These are phyloP conservation scores for Lasiodiplodia sp. DNA, from an alignment of 2,329 filamentous ascomycete species.

Conservation along the genomic window DNA sequence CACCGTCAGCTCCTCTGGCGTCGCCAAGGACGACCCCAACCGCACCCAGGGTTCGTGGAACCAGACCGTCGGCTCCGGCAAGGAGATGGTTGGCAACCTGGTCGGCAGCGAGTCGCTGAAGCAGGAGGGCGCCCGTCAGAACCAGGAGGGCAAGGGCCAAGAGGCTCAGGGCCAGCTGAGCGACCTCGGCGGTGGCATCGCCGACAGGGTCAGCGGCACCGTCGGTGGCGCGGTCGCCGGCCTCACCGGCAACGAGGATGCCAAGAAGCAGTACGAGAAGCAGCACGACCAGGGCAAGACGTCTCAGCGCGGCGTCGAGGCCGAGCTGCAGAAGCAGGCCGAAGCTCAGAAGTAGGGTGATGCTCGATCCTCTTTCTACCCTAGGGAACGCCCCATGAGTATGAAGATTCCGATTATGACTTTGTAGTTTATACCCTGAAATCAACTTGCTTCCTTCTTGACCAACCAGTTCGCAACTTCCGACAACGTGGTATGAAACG, in stretches of 20 bases:
- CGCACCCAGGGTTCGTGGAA: slow-evolving; percentile 79
- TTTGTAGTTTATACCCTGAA: slow-evolving; percentile 14
- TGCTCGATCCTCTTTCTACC: not conserved
- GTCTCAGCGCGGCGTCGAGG: slow-evolving; percentile 81
- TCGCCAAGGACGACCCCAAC: slow-evolving; percentile 75
- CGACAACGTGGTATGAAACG: no score
- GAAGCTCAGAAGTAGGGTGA: slow-evolving; percentile 41
- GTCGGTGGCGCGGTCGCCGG: slow-evolving; percentile 75
- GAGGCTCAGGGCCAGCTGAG: slow-evolving; percentile 83
- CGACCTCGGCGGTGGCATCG: slow-evolving; percentile 72
- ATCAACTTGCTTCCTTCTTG: not conserved
- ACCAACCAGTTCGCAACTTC: no score
- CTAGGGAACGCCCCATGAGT: not conserved
- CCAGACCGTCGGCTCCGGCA: slow-evolving; percentile 86
- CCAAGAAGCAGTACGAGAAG: slow-evolving; percentile 69
- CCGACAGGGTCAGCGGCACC: slow-evolving; percentile 67
- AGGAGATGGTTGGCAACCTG: slow-evolving; percentile 79
- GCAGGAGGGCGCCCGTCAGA: slow-evolving; percentile 77
- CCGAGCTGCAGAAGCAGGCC: slow-evolving; percentile 77
- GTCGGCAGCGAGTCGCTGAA: slow-evolving; percentile 80
- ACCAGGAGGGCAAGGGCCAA: slow-evolving; percentile 78
- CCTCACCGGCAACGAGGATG: slow-evolving; percentile 72
- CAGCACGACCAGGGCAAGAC: slow-evolving; percentile 86
- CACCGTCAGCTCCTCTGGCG: slow-evolving; percentile 73
- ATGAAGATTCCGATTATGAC: not conserved